phyloP scores from a whole-genome alignment of 352 stramenopile genomes.

The Phytophthora pluvialis region DNA sequence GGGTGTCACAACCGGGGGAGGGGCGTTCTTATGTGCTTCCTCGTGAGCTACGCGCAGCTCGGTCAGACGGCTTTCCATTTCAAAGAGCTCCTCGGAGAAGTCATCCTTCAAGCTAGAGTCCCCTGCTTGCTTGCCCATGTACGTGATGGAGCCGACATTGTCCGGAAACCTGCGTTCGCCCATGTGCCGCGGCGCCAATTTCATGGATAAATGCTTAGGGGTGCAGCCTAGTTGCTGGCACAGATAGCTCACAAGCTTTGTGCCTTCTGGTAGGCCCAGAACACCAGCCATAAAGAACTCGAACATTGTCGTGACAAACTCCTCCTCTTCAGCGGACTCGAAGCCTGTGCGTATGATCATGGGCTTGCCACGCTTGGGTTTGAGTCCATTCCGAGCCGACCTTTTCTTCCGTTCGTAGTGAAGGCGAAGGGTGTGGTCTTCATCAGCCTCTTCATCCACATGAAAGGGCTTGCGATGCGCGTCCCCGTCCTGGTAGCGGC shows the following conservation, averaged over 20 bases:
- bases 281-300: conserved; percentile 70
- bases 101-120: conserved; percentile 16
- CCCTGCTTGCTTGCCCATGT: conserved; percentile 38
- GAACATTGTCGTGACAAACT: conserved; percentile 61
- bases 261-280: conserved; percentile 59
- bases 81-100: conserved; percentile 55
- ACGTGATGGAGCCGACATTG: conserved; percentile 64
- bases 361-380: conserved; percentile 47
- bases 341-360: conserved; percentile 83
- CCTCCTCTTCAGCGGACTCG: conserved; percentile 66
- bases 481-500: conserved; percentile 15
- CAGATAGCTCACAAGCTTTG: conserved; percentile 60
- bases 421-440: neutral
- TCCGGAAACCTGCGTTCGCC: conserved; percentile 63
- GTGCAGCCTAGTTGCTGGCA: conserved; percentile 63
- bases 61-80: conserved; percentile 53
- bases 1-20: conserved; percentile 3
- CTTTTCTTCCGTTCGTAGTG: conserved; percentile 26
- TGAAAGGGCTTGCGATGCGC: conserved; percentile 14
- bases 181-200: conserved; percentile 60
- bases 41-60: conserved; percentile 59
- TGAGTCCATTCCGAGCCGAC: conserved; percentile 1
- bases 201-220: conserved; percentile 71
- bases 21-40: conserved; percentile 40
- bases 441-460: conserved; percentile 17